Base-by-base conservation (phyloP, 495 filamentous ascomycete species). In the Hypoxylon intermedium region DNA sequence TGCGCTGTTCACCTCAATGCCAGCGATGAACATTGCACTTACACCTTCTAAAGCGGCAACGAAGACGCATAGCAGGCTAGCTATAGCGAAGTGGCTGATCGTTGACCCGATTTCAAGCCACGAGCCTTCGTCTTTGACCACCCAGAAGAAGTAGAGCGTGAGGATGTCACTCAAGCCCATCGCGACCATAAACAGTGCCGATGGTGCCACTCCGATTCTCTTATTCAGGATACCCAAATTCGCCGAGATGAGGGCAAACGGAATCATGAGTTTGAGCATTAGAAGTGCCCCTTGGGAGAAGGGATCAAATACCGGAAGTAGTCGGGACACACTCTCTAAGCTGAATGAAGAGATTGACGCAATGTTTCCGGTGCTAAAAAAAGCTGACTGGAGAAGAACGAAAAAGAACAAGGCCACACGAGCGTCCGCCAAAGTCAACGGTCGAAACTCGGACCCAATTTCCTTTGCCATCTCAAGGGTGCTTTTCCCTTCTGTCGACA, bases 61-160 rank as follows among this genome's bases (percentile, higher is more conserved):
- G 73, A 98, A 99, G 3, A 96, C 85, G 67, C 91, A 93, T 30
- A 98, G 70, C 65, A 89, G 60, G 70, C 92, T 96, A 13, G 91
- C 93, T 73, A 99, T 98, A 56, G 84, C 84, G 72, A 97, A 99
- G 65, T 97, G 91, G 64, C 84, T 94, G 58, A 99, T 99, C 1
- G 89, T 96, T 26, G 89, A 93, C 42, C 95, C 95, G 67, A 98
- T 99, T 66, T 99, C 95, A 47, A 99, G 76, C 95, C 95, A 99
- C 30, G 87, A 91, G 0, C 95, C 94, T 71, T 98, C 92, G 69
- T 99, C 95, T 51, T 86, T 87, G 5, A 99, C 95, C 70, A 96
- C 87, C 83, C 88, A 99, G 74, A 99, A 99, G 80, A 99, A 99
- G 72, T 94, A 92, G 50, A 99, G 79, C 3, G 95, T 98, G 67